Conservation (phyloP, 1,139 yeast species). For the Dujonia santamariae region DNA sequence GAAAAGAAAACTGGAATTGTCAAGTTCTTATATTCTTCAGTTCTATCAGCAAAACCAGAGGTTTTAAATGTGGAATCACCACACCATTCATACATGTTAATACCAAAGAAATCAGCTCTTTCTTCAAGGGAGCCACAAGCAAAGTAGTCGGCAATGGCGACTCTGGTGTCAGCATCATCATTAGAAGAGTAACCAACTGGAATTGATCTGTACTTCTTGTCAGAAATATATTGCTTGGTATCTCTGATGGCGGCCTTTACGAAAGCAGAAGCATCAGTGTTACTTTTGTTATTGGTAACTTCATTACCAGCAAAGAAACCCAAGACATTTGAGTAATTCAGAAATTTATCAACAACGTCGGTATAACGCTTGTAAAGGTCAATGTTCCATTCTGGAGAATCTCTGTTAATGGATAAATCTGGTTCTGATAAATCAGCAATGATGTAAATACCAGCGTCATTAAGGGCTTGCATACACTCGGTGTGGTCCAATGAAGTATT, state of each 20-base stretch:
- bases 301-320: conserved; percentile 97
- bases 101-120: conserved; percentile 86
- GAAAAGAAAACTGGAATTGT: conserved; percentile 82
- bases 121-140: conserved; percentile 67
- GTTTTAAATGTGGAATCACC: conserved; percentile 62
- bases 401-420: conserved; percentile 68
- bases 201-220: conserved; percentile 62
- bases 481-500: conserved; percentile 81
- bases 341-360: conserved; percentile 77
- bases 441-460: conserved; percentile 86
- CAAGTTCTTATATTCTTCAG: conserved; percentile 57
- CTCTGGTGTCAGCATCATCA: conserved; percentile 69
- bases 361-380: conserved; percentile 72
- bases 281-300: conserved; percentile 55
- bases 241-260: conserved; percentile 92
- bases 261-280: conserved; percentile 69
- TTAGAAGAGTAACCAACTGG: conserved; percentile 96
- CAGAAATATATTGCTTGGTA: conserved; percentile 74
- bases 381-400: conserved; percentile 69
- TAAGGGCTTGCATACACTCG: conserved; percentile 81
- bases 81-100: conserved; percentile 93
- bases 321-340: conserved; percentile 74
- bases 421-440: conserved; percentile 88
- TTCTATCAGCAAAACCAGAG: conserved; percentile 69
- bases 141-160: conserved; percentile 76